A percentile compares a stretch with the other conserved stretches of the same genome.
Evolutionary conservation across 164 flowering plant genomes (phyloP).

Genomic region (Amborella trichopoda): DNA sequence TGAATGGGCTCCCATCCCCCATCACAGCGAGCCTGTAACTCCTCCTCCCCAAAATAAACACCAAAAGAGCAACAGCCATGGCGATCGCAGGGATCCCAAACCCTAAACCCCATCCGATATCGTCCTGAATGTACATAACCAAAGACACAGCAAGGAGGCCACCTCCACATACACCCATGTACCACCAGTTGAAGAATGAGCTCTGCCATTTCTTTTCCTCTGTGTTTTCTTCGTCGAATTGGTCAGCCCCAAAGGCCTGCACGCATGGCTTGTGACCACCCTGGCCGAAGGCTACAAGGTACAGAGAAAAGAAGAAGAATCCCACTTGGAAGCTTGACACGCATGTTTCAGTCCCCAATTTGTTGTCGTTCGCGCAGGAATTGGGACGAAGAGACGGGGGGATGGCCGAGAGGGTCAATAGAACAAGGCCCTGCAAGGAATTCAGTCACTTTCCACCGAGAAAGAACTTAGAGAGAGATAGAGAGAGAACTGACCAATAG

Average conservation of each 20-base stretch:
- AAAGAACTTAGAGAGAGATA: conserved; percentile 10
- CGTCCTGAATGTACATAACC: conserved; percentile 7
- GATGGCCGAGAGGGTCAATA: conserved; percentile 12
- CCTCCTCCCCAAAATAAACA: conserved; percentile 6
- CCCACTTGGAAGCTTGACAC: conserved; percentile 3
- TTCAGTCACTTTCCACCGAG: background rate
- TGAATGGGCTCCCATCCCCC: conserved; percentile 1
- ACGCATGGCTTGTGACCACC: conserved; percentile 15
- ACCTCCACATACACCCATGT: conserved; percentile 5
- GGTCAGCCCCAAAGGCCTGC: conserved; percentile 14
- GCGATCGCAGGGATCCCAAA: conserved; percentile 9
- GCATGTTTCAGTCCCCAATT: too few relatives aligned
- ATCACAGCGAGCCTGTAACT: background rate
- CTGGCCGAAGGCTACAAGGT: conserved; percentile 9
- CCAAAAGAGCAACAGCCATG: conserved; percentile 2
- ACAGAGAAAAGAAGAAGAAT: conserved; percentile 14
- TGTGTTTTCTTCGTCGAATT: conserved; percentile 1
- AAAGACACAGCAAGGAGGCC: background rate
- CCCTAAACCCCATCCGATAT: conserved; percentile 13
- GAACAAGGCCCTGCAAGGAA: conserved; percentile 7
- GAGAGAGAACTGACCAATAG: conserved; percentile 12
- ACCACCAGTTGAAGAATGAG: conserved; percentile 16
- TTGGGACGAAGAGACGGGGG: conserved; percentile 4
- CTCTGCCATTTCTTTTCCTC: conserved; percentile 8
- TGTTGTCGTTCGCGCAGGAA: too few relatives aligned